These are phyloP conservation scores for Sedum album DNA, from an alignment of 164 flowering plant genomes.

Conservation along the genomic window DNA sequence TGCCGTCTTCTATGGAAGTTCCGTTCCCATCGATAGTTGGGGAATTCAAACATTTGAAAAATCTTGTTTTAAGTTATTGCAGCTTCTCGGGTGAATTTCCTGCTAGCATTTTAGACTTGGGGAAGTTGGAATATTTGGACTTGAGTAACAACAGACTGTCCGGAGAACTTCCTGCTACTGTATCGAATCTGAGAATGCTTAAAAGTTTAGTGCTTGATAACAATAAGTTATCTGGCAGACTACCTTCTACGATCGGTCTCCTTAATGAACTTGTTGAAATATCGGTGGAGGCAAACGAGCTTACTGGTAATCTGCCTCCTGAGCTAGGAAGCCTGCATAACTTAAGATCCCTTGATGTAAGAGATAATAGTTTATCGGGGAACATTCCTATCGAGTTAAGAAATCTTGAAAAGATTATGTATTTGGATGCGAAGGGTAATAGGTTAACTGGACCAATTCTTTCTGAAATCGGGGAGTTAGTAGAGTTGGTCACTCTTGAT, in stretches of 20 bases:
- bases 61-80: slow-evolving; percentile 44
- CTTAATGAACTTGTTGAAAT: slow-evolving; percentile 34
- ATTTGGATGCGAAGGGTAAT: slow-evolving; percentile 38
- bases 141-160: slow-evolving; percentile 34
- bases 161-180: slow-evolving; percentile 29
- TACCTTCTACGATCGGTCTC: slow-evolving; percentile 42
- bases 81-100: slow-evolving; percentile 34
- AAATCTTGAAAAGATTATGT: slow-evolving; percentile 32
- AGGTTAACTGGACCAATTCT: slow-evolving; percentile 32
- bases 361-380: slow-evolving; percentile 40
- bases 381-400: slow-evolving; percentile 35
- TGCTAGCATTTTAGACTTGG: slow-evolving; percentile 28
- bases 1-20: slow-evolving; percentile 21
- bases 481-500: slow-evolving; percentile 30
- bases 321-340: slow-evolving; percentile 36
- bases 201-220: slow-evolving; percentile 39
- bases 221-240: slow-evolving; percentile 37
- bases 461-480: slow-evolving; percentile 19
- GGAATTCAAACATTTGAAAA: slow-evolving; percentile 31
- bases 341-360: slow-evolving; percentile 39
- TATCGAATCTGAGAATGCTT: slow-evolving; percentile 33
- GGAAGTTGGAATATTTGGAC: slow-evolving; percentile 35
- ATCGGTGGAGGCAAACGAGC: slow-evolving; percentile 36
- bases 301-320: slow-evolving; percentile 41
- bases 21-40: slow-evolving; percentile 36